phyloP scores from a whole-genome alignment of 176 grass and related monocot genomes.

The Thalia dealbata region DNA sequence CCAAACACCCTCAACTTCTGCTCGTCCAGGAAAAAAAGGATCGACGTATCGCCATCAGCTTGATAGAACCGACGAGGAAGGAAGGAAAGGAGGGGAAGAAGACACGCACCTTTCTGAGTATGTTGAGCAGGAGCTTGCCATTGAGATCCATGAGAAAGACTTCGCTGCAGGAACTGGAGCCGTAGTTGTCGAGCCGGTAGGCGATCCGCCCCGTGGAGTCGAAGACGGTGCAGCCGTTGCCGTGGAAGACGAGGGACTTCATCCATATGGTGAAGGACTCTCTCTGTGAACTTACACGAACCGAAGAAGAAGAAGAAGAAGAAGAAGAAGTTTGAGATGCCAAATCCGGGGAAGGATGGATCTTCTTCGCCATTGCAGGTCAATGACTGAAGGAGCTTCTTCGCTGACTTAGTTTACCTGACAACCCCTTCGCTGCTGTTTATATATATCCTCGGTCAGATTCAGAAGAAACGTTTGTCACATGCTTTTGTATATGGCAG shows the following conservation, averaged over 20 bases:
- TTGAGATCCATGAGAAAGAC: conserved; percentile 15
- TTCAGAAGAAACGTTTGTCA: no score
- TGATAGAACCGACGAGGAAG: no score
- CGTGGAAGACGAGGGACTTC: conserved; percentile 16
- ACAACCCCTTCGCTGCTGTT: no score
- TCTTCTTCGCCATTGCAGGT: conserved; percentile 11
- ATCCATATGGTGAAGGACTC: conserved; percentile 18
- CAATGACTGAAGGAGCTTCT: no score
- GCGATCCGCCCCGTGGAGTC: conserved; percentile 4
- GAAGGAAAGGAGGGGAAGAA: no score
- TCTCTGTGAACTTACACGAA: neutral
- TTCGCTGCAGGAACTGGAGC: conserved; percentile 5
- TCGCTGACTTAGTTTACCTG: no score
- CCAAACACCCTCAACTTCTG: conserved; percentile 13
- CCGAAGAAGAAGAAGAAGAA: neutral
- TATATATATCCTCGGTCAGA: no score
- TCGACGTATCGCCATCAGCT: no score
- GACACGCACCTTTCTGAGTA: conserved; percentile 16
- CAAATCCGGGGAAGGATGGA: neutral
- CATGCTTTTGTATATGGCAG: no score
- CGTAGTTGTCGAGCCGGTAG: conserved; percentile 14
- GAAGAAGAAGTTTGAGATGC: conserved; percentile 7
- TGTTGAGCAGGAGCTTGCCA: conserved; percentile 5
- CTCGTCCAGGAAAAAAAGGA: neutral
- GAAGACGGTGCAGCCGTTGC: conserved; percentile 20